Conservation (phyloP, 2,329 filamentous ascomycete species). For the Sporothrix mexicana region DNA sequence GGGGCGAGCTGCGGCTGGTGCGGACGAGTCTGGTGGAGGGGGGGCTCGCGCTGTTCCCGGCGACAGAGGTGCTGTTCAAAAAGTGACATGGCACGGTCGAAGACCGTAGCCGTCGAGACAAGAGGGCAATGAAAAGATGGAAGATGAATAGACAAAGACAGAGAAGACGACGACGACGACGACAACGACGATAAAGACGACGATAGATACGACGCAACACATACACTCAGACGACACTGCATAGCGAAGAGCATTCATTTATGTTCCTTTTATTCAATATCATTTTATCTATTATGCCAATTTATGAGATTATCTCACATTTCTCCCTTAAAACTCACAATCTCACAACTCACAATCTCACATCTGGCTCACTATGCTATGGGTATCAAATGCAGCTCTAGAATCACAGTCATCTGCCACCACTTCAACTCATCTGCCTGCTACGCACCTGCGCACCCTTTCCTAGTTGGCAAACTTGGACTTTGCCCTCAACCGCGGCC, state of each 20-base stretch:
- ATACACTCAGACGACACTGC: slow-evolving; percentile 1
- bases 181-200: neutral
- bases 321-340: neutral
- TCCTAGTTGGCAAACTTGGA: slow-evolving; percentile 34
- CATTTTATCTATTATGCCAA: neutral
- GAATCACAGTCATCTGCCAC: neutral
- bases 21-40: slow-evolving; percentile 37
- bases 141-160: neutral
- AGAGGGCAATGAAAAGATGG: neutral
- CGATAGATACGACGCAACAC: too few relatives aligned
- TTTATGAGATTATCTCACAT: neutral
- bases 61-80: slow-evolving; percentile 35
- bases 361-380: neutral
- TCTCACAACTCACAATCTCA: too few relatives aligned
- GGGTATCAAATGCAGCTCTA: neutral
- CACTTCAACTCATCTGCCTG: neutral
- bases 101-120: neutral
- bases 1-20: slow-evolving; percentile 37
- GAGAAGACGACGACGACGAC: neutral
- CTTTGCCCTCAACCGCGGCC: slow-evolving; percentile 30
- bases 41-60: slow-evolving; percentile 35
- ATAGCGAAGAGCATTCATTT: slow-evolving; percentile 19
- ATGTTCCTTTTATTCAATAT: neutral
- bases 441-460: neutral
- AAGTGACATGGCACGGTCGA: neutral